These are phyloP conservation scores for Verticillium nubilum DNA, from an alignment of 2,329 filamentous ascomycete species.

Conservation along the genomic window DNA sequence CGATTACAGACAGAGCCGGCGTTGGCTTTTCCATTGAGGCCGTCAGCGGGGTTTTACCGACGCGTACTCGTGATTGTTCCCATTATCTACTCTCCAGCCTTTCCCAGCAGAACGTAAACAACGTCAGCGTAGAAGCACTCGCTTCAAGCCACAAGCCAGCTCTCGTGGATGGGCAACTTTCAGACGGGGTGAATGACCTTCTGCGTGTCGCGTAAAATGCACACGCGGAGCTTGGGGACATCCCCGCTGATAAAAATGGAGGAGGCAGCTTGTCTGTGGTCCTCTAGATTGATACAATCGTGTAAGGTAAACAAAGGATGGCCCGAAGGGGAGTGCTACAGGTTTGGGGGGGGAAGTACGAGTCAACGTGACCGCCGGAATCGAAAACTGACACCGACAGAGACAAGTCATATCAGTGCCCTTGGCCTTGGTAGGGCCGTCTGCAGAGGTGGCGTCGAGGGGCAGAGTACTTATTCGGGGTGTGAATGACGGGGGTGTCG, in stretches of 20 bases:
- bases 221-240: constrained; percentile 42
- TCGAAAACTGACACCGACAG: constrained; percentile 7
- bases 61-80: constrained; percentile 21
- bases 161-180: constrained; percentile 38
- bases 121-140: constrained; percentile 39
- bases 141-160: constrained; percentile 32
- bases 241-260: constrained; percentile 17
- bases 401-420: constrained; percentile 10
- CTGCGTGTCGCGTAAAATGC: constrained; percentile 36
- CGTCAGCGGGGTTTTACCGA: constrained; percentile 18
- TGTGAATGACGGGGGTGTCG: constrained; percentile 36
- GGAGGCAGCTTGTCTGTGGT: constrained; percentile 11
- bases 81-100: constrained; percentile 33
- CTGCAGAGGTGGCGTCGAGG: constrained; percentile 26
- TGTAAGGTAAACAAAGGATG: constrained; percentile 16
- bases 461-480: constrained; percentile 35
- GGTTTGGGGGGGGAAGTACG: constrained; percentile 12
- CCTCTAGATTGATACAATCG: constrained; percentile 14
- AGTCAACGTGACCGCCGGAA: constrained; percentile 5
- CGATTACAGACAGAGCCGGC: constrained; percentile 16
- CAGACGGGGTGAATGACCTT: constrained; percentile 35
- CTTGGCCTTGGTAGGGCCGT: constrained; percentile 7
- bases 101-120: constrained; percentile 37
- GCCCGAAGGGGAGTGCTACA: constrained; percentile 19
- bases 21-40: constrained; percentile 23